Base-by-base conservation (phyloP, 352 stramenopile genomes). In the Phytophthora vignae region DNA sequence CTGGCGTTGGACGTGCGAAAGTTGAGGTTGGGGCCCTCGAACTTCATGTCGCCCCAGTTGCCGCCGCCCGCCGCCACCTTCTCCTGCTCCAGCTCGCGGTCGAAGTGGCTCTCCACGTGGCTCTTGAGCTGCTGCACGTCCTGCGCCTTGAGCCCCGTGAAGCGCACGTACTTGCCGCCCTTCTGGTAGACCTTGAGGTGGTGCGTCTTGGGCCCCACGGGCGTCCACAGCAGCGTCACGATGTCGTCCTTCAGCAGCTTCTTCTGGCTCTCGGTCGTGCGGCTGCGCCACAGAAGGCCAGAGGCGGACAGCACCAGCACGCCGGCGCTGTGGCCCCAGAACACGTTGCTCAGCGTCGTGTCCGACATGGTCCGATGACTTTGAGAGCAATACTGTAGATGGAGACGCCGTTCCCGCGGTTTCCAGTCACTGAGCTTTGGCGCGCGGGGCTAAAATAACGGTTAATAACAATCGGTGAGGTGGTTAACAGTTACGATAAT, bases 21-120 rank as follows among this genome's bases (percentile, higher is more conserved):
- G 77, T 95, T 95, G 61, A 95, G 81, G 60, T 96, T 95, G 0
- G 81, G 82, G 1, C 89, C 93, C 63, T 98, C 88, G 60, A 99
- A 98, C 73, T 96, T 89, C 71, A 98, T 97, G 33, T 96, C 87
- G 40, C 97, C 97, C 85, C 94, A 99, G 72, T 98, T 98, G 42
- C 91, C 90, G 49, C 97, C 97, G 2, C 79, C 79, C 4, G 88
- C 81, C 54, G 87, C 87, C 44, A 99, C 91, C 29, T 92, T 90
- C 63, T 98, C 92, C 42, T 96, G 90, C 64, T 97, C 90, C 29
- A 99, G 64, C 61, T 96, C 82, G 42, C 98, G 79, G 63, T 94
- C 88, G 74, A 98, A 98, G 50, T 93, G 71, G 44, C 69, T 90
- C 80, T 93, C 84, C 4, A 93, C 84, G 82, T 93, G 84, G 9